Evolutionary conservation across 176 grass and related monocot genomes (phyloP).

Genomic region (Tuctoria greenei): DNA sequence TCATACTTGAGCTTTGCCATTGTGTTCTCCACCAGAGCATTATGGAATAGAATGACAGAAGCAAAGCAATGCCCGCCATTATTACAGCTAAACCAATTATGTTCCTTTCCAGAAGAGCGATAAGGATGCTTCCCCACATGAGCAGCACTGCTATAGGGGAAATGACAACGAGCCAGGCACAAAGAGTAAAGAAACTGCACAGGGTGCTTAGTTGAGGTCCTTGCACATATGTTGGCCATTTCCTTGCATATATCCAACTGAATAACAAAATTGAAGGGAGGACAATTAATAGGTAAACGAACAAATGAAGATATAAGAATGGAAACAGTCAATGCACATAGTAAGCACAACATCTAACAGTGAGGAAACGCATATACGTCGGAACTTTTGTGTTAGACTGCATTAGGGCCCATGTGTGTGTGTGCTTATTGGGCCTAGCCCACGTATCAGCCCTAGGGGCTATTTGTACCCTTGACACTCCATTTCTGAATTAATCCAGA

Average conservation of each 20-base stretch:
- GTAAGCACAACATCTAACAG: slow-evolving; percentile 8
- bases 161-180: slow-evolving; percentile 82
- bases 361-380: neutral
- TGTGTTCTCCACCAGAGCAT: slow-evolving; percentile 99
- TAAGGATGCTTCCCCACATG: slow-evolving; percentile 79
- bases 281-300: slow-evolving; percentile 34
- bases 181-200: slow-evolving; percentile 63
- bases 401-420: too few relatives aligned
- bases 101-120: slow-evolving; percentile 83
- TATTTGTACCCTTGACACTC: too few relatives aligned
- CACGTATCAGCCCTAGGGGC: too few relatives aligned
- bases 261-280: slow-evolving; percentile 32
- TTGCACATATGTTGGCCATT: slow-evolving; percentile 90
- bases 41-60: slow-evolving; percentile 98
- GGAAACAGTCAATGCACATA: slow-evolving; percentile 6
- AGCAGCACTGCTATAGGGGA: slow-evolving; percentile 72
- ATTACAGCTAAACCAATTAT: slow-evolving; percentile 97
- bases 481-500: too few relatives aligned
- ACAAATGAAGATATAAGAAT: neutral
- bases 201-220: slow-evolving; percentile 75
- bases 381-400: too few relatives aligned
- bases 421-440: too few relatives aligned
- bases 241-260: slow-evolving; percentile 99
- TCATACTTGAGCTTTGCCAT: slow-evolving; percentile 99
- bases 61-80: slow-evolving; percentile 87